Evolutionary conservation across 495 filamentous ascomycete genomes (phyloP), one percentile per base, ranked within the genome.

Genomic region (Bacidia rubella): DNA sequence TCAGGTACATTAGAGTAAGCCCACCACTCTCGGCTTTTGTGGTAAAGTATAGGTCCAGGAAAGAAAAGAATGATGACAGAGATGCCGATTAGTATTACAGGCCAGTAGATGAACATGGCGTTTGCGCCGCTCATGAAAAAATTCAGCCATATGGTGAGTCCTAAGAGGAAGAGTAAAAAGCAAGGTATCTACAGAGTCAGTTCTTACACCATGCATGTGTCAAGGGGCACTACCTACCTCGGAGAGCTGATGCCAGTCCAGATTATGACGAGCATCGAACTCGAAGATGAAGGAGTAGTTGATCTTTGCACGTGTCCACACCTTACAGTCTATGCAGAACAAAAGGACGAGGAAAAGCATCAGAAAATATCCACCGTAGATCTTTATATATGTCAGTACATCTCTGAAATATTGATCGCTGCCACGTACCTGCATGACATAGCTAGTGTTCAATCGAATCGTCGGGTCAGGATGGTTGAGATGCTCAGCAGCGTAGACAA

Each of bases 241-340:
- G n/a, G 81, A 71, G 39, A 96, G 72, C 61, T 95, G 83, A 62
- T 85, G 81, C 85, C 90, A 96, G 62, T 96, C 85, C 35, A 97
- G 67, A 44, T 81, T 76, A 67, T 92, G 77, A 58, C 89, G 76
- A 42, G 80, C 79, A 69, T 96, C 88, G 61, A 92, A 93, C 66
- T 98, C 92, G 63, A 98, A 97, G 60, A 97, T 85, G 68, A 98
- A 98, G 26, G 80, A 75, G 65, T 95, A 95, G 62, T 98, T 98
- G 61, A 98, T 87, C 65, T 87, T 90, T 55, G 82, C 78, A 40
- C 67, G 70, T 2, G 80, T 77, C 87, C 88, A 97, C 45, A 94
- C 68, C 50, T 81, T 76, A 62, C 87, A 90, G 59, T 85, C 83
- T 27, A 95, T 45, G 54, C 78, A 82, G 59, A 94, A 95, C 22